A percentile compares a stretch with the other conserved stretches of the same genome.
Conservation (phyloP, 2,329 filamentous ascomycete species). For the Phaeosphaeria sp. region DNA sequence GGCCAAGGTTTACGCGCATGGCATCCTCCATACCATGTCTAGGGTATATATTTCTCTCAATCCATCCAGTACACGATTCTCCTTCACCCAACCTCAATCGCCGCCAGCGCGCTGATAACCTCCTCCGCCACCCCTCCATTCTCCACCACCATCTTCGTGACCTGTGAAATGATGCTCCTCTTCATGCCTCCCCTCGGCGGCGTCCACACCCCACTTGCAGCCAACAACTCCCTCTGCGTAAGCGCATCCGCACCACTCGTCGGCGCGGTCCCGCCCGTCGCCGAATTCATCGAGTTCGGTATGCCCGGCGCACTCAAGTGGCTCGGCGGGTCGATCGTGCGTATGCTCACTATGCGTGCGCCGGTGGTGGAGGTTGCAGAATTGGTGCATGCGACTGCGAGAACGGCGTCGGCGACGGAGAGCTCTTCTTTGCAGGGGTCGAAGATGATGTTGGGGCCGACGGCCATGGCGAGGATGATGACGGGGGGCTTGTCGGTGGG, state of each 20-base stretch:
- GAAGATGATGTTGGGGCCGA: conserved; percentile 89
- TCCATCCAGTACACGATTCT: neutral
- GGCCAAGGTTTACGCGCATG: neutral
- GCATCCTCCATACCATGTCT: neutral
- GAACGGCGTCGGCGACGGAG: conserved; percentile 85
- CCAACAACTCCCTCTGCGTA: conserved; percentile 62
- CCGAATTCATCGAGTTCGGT: conserved; percentile 55
- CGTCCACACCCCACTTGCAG: conserved; percentile 78
- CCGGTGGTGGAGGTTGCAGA: conserved; percentile 25
- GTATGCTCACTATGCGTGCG: conserved; percentile 52
- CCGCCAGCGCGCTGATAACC: conserved; percentile 80
- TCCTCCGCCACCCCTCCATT: conserved; percentile 84
- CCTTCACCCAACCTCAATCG: conserved; percentile 63
- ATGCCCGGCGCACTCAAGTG: conserved; percentile 57
- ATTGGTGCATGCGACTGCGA: conserved; percentile 79
- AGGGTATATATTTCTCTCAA: neutral
- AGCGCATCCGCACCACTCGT: conserved; percentile 49
- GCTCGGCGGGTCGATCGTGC: conserved; percentile 59
- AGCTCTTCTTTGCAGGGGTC: conserved; percentile 92
- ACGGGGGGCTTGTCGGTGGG: conserved; percentile 72
- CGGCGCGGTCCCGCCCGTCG: conserved; percentile 50
- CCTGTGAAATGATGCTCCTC: conserved; percentile 72
- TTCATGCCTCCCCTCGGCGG: conserved; percentile 84
- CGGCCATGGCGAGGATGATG: conserved; percentile 86
- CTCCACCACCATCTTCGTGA: conserved; percentile 79